Evolutionary conservation across 1,284 basidiomycete genomes (phyloP), one percentile per base, ranked within the genome.

Genomic region (Sporisorium exsertum): DNA sequence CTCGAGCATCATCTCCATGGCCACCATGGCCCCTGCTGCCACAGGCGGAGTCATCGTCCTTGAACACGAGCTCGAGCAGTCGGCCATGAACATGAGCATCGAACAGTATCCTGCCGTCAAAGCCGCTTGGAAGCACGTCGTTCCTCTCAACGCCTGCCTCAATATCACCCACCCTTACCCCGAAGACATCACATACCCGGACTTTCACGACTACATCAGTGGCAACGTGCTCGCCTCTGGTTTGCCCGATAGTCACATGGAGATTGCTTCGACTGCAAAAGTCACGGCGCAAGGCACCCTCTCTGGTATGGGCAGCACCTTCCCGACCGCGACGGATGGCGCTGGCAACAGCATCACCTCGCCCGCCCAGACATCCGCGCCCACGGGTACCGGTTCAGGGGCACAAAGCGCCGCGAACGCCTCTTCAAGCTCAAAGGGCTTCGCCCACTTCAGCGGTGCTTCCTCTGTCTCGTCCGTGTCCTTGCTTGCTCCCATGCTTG

Each of bases 81-180:
- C 67, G 12, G 77, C 81, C 3, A 83, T 83, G 81, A 46, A 70
- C 20, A 58, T 67, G 60, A 68, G 70, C 45, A 69, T 78, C 59
- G 43, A 69, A 40, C 63, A 79, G 46, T 80, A 78, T 50, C 66
- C 77, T 4, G 62, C 68, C 18, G 70, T 83, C 53, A 58, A 72
- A 52, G 50, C 56, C 0, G 60, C 58, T 8, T 83, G 70, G 72
- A 77, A 82, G 55, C 64, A 83, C 66, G 60, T 83, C 13, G 79
- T 82, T 0, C 81, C 81, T 13, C 42, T 83, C 35, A 75, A 67
- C 8, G 79, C 81, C 5, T 83, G 81, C 60, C 59, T 78, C 55
- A 82, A 82, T 63, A 57, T 65, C 54, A 78, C 79, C 13, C 64
- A 84, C 40, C 87, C 87, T 0, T 88, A 88, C 72, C 78, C 70